Percentiles rank a stretch among this genome's conserved stretches.
Evolutionary conservation across 176 grass and related monocot genomes (phyloP).

Genomic region (Ensete ventricosum): DNA sequence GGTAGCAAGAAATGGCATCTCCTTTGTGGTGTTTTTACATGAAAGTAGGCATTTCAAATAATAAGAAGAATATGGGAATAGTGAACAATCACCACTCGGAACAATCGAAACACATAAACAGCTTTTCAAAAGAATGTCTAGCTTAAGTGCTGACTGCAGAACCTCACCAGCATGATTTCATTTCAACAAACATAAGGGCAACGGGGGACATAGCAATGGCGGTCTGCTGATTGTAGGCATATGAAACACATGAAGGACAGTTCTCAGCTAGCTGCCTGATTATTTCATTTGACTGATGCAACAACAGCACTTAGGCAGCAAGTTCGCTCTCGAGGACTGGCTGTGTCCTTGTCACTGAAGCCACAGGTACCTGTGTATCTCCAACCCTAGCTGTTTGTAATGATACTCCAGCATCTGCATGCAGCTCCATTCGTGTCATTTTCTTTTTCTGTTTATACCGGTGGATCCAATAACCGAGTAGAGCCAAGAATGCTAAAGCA

Average conservation of each 20-base stretch:
- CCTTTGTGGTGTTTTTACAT: conserved; percentile 33
- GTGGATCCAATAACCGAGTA: conserved; percentile 35
- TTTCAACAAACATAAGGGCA: neutral
- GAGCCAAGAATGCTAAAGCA: conserved; percentile 36
- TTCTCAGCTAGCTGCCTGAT: neutral
- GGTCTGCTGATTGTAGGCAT: conserved; percentile 17
- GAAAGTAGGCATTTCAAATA: conserved; percentile 23
- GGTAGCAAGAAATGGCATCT: conserved; percentile 17
- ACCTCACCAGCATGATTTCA: neutral
- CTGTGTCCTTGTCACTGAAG: conserved; percentile 48
- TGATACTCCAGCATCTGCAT: conserved; percentile 46
- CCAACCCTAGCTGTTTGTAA: conserved; percentile 71
- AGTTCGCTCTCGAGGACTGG: conserved; percentile 78
- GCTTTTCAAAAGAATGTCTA: conserved; percentile 37
- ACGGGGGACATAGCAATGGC: conserved; percentile 19
- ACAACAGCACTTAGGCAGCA: conserved; percentile 22
- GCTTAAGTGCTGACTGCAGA: conserved; percentile 2
- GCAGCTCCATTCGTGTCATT: conserved; percentile 49
- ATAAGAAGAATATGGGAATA: conserved; percentile 11
- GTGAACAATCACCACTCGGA: neutral
- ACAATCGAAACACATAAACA: conserved; percentile 6
- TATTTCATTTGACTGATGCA: conserved; percentile 11
- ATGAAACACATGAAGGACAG: conserved; percentile 5
- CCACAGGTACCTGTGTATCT: conserved; percentile 50
- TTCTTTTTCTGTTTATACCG: conserved; percentile 39